Evolutionary conservation across 1,284 basidiomycete species (phyloP).

Genomic region (Tilletia caries): DNA sequence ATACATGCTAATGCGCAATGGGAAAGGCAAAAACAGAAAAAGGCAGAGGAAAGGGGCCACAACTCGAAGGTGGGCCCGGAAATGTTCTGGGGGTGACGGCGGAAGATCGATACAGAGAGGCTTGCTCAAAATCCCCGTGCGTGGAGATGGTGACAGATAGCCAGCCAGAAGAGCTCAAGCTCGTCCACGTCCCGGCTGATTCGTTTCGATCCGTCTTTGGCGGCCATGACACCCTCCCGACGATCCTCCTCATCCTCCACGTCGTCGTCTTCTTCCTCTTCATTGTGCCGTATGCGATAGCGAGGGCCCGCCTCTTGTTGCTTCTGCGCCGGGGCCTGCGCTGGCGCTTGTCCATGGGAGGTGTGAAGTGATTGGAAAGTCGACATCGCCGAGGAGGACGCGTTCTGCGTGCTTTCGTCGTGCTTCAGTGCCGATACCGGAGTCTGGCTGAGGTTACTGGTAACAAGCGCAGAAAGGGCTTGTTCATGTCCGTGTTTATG

Average conservation of each 20-base stretch:
- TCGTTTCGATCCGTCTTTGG: background rate
- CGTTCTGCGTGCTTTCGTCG: background rate
- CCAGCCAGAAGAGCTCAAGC: constrained; percentile 49
- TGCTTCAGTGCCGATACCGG: background rate
- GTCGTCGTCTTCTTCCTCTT: constrained; percentile 15
- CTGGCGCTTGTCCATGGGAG: background rate
- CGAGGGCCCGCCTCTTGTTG: constrained; percentile 17
- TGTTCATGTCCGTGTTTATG: constrained; percentile 6
- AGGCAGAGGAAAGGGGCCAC: no score
- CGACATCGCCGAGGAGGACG: background rate
- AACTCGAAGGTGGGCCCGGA: no score
- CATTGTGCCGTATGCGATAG: background rate
- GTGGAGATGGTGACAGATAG: constrained; percentile 46
- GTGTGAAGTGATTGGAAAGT: background rate
- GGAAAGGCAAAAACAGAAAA: no score
- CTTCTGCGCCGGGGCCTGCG: background rate
- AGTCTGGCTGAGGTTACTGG: constrained; percentile 23
- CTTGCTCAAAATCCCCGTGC: constrained; percentile 33
- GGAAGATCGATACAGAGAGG: no score
- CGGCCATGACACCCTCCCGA: constrained; percentile 8
- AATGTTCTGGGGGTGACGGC: no score
- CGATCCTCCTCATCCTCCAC: background rate
- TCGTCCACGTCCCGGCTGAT: constrained; percentile 19
- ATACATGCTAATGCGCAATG: no score
- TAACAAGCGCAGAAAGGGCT: constrained; percentile 24